Evolutionary conservation across 768 basidiomycete genomes (phyloP).

Genomic region (Cyathus striatus): DNA sequence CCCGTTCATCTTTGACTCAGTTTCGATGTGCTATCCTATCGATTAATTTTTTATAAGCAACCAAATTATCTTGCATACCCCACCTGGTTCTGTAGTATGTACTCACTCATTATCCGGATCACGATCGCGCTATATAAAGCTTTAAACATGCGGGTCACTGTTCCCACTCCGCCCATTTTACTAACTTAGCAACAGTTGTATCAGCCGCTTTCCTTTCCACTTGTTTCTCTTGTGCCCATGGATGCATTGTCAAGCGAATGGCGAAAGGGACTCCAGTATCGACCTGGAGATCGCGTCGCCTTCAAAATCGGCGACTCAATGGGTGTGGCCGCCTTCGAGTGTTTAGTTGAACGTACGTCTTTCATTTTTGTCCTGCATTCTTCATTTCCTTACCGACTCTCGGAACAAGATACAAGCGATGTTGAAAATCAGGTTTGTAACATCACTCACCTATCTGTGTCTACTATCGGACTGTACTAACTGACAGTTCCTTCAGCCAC

Average conservation of each 20-base stretch:
- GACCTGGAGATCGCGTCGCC: constrained; percentile 23
- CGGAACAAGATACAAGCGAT: constrained; percentile 16
- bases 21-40: no score
- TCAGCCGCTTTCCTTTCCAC: background rate
- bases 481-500: constrained; percentile 15
- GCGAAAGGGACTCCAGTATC: constrained; percentile 16
- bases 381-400: background rate
- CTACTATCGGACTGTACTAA: background rate
- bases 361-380: background rate
- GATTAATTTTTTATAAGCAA: no score
- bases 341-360: constrained; percentile 18
- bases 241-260: constrained; percentile 27
- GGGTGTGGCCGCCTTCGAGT: constrained; percentile 28
- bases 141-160: no score
- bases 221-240: constrained; percentile 1
- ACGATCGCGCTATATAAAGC: background rate
- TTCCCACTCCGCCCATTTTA: no score
- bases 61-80: no score
- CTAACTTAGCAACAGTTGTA: no score
- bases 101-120: background rate
- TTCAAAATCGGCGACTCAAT: constrained; percentile 22
- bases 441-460: background rate
- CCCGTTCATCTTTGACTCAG: no score
- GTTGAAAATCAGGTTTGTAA: constrained; percentile 16
- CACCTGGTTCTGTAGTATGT: no score